Evolutionary conservation across 768 basidiomycete species (phyloP).

Genomic region (Lentinula guzmanii): DNA sequence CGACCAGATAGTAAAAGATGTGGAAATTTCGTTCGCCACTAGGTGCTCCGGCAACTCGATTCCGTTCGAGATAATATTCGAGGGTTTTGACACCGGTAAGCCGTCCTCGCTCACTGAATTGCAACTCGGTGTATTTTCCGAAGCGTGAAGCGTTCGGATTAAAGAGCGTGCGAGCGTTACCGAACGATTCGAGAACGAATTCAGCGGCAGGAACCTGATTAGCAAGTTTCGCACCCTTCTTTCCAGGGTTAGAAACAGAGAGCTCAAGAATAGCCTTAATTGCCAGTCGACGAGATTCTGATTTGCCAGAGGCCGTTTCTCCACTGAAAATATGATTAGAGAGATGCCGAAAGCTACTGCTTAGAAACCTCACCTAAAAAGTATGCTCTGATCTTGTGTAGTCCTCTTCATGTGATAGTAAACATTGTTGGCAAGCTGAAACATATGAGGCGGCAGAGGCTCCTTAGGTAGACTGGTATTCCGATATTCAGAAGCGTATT

Average conservation of each 20-base stretch:
- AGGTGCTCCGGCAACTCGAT: constrained; percentile 80
- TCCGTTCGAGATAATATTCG: constrained; percentile 93
- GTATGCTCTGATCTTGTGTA: constrained; percentile 84
- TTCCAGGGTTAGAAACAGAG: constrained; percentile 81
- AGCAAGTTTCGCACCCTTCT: constrained; percentile 89
- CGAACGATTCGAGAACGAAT: constrained; percentile 94
- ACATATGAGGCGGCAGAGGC: constrained; percentile 78
- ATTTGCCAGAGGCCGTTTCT: constrained; percentile 91
- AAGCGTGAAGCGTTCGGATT: constrained; percentile 96
- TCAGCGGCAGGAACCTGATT: constrained; percentile 86
- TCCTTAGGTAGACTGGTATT: constrained; percentile 61
- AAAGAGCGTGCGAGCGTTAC: constrained; percentile 85
- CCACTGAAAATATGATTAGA: constrained; percentile 47
- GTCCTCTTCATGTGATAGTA: constrained; percentile 97
- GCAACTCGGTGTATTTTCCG: constrained; percentile 96
- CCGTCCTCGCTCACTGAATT: constrained; percentile 90
- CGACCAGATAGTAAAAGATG: constrained; percentile 94
- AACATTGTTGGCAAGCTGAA: constrained; percentile 84
- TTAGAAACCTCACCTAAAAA: constrained; percentile 61
- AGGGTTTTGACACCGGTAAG: constrained; percentile 89
- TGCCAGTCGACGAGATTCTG: constrained; percentile 82
- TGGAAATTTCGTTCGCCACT: constrained; percentile 96
- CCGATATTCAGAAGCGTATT: constrained; percentile 83
- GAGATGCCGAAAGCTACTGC: neutral
- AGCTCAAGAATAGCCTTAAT: constrained; percentile 92